Evolutionary conservation across 2,329 filamentous ascomycete species (phyloP), one percentile per base, ranked within the genome.

Genomic region (Venturiaceae sp.): DNA sequence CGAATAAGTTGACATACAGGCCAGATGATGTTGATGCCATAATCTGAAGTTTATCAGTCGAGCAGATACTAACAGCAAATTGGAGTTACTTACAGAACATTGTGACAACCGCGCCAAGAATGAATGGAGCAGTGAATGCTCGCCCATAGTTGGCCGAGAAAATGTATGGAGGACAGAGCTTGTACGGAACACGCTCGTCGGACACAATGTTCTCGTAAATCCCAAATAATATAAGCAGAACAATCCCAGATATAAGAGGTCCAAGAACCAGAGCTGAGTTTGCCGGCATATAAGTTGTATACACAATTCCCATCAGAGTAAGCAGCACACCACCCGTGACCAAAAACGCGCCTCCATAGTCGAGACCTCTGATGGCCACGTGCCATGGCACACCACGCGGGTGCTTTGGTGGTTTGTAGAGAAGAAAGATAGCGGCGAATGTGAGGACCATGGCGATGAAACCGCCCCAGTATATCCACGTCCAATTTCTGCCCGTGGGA

Each of bases 111-210:
- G 71, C 73, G 0, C 74, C 67, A 2, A 73, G 73, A 28, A 78
- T 68, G 36, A 72, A 75, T 0, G 76, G 76, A 0, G 74, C 75
- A 0, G 77, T 78, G 44, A 80, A 72, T 46, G 77, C 75, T n/a
- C 77, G 69, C 1, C 77, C 77, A 32, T 69, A 64, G 9, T 71
- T 71, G 8, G 71, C 67, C 4, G 73, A 73, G 64, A 80, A 80
- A 63, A 80, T 68, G 52, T 71, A 69, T 0, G 74, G 69, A 5
- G 77, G 77, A n/a, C n/a, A n/a, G n/a, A n/a, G n/a, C n/a, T n/a
- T n/a, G n/a, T n/a, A n/a, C n/a, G n/a, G n/a, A n/a, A n/a, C n/a
- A n/a, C n/a, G n/a, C n/a, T n/a, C n/a, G n/a, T n/a, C n/a, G n/a
- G n/a, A n/a, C 1, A 75, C 77, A 14, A 79, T 57, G 1, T 65